phyloP scores from a whole-genome alignment of 1,284 basidiomycete genomes.

The Trichosporon inkin region DNA sequence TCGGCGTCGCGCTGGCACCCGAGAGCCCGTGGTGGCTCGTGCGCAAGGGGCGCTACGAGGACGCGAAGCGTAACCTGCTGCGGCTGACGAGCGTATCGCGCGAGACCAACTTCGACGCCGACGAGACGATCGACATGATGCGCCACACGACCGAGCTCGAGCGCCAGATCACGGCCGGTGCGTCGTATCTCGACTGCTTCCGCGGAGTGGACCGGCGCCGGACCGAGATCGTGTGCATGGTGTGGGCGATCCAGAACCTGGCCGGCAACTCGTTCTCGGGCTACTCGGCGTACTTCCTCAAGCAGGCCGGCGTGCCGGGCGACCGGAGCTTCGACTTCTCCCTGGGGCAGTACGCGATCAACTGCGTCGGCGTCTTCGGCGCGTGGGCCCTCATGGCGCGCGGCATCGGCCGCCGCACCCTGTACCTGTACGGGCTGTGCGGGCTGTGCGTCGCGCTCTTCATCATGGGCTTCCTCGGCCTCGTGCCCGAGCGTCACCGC shows the following conservation, averaged over 20 bases:
- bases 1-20: slow-evolving; percentile 37
- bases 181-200: slow-evolving; percentile 54
- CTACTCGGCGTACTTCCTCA: slow-evolving; percentile 49
- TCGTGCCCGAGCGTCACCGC: slow-evolving; percentile 34
- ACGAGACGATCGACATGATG: slow-evolving; percentile 52
- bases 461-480: slow-evolving; percentile 54
- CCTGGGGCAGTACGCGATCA: slow-evolving; percentile 47
- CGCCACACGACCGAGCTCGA: slow-evolving; percentile 43
- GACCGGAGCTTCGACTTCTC: slow-evolving; percentile 49
- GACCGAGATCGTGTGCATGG: slow-evolving; percentile 48
- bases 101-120: slow-evolving; percentile 47
- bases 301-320: slow-evolving; percentile 50
- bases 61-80: slow-evolving; percentile 50
- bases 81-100: slow-evolving; percentile 43
- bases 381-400: slow-evolving; percentile 49
- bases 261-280: slow-evolving; percentile 41
- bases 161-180: slow-evolving; percentile 33
- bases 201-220: slow-evolving; percentile 44
- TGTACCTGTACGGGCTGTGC: slow-evolving; percentile 54
- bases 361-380: slow-evolving; percentile 38
- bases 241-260: slow-evolving; percentile 45
- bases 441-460: slow-evolving; percentile 51
- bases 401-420: slow-evolving; percentile 48
- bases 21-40: slow-evolving; percentile 32
- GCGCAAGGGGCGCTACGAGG: slow-evolving; percentile 44